Conservation (phyloP, 345 rosid species). For the Eutrema yunnanense region DNA sequence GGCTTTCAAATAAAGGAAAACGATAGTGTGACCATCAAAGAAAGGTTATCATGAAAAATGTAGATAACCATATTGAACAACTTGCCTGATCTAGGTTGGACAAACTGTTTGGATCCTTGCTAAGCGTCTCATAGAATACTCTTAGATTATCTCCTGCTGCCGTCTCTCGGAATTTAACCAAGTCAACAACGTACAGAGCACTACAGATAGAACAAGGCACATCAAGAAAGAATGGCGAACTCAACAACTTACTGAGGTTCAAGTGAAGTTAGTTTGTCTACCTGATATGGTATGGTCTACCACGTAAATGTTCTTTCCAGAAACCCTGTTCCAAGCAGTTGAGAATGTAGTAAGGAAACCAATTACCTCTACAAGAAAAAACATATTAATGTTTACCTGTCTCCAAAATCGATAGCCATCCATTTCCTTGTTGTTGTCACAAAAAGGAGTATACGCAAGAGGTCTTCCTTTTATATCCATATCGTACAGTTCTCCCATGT, state of each 20-base stretch:
- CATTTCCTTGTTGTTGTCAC: slow-evolving; percentile 97
- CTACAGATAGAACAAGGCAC: slow-evolving; percentile 38
- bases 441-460: slow-evolving; percentile 96
- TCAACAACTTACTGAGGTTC: neutral
- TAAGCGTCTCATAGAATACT: slow-evolving; percentile 93
- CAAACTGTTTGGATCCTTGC: slow-evolving; percentile 99
- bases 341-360: slow-evolving; percentile 10
- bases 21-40: neutral
- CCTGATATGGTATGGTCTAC: slow-evolving; percentile 96
- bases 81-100: slow-evolving; percentile 92
- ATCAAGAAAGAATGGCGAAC: slow-evolving; percentile 25
- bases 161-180: slow-evolving; percentile 88
- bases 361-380: neutral
- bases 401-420: slow-evolving; percentile 99
- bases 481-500: slow-evolving; percentile 98
- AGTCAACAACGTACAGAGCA: slow-evolving; percentile 93
- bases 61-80: slow-evolving; percentile 1
- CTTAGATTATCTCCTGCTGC: slow-evolving; percentile 98
- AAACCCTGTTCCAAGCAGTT: slow-evolving; percentile 58
- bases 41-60: neutral
- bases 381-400: slow-evolving; percentile 44
- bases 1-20: neutral
- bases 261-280: slow-evolving; percentile 26
- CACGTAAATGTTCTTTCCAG: slow-evolving; percentile 97
- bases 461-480: slow-evolving; percentile 97